A percentile compares a stretch with the other conserved stretches of the same genome.
Conservation (phyloP, 768 basidiomycete species). For the Lepiota brunneoincarnata region DNA sequence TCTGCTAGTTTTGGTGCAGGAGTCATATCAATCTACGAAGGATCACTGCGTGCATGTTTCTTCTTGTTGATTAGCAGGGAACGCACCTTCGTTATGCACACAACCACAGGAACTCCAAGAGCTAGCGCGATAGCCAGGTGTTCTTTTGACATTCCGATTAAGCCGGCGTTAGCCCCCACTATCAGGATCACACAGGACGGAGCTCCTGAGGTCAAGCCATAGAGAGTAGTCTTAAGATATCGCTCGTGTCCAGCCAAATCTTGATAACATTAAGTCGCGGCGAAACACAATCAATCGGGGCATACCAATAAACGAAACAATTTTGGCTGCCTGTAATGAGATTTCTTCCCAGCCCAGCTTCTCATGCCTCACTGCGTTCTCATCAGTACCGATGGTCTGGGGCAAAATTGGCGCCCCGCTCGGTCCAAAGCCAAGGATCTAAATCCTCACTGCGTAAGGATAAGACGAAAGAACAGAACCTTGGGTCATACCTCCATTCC, state of each 20-base stretch:
- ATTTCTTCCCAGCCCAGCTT: conserved; percentile 97
- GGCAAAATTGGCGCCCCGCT: conserved; percentile 81
- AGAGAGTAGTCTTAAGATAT: conserved; percentile 90
- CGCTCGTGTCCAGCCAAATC: conserved; percentile 96
- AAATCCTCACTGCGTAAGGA: not conserved
- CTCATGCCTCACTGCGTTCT: conserved; percentile 71
- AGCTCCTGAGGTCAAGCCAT: conserved; percentile 91
- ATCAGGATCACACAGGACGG: conserved; percentile 92
- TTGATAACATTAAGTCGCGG: conserved; percentile 22
- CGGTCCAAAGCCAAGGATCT: conserved; percentile 89
- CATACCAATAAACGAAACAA: conserved; percentile 87
- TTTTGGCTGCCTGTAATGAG: conserved; percentile 82
- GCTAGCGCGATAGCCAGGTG: conserved; percentile 95
- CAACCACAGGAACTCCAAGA: conserved; percentile 87
- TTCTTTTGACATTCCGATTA: conserved; percentile 93
- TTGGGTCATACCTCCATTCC: conserved; percentile 82
- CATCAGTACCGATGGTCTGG: conserved; percentile 51
- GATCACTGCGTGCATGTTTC: not conserved
- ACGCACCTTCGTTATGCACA: conserved; percentile 89
- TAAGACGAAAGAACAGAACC: not conserved
- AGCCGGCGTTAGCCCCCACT: conserved; percentile 91
- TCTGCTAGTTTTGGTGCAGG: conserved; percentile 89
- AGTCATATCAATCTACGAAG: conserved; percentile 88
- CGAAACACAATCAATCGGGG: not conserved
- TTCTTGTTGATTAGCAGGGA: not conserved